A percentile compares a stretch with the other conserved stretches of the same genome.
phyloP scores from a whole-genome alignment of 148 eudicot species.

The Fallopia convolvulus region DNA sequence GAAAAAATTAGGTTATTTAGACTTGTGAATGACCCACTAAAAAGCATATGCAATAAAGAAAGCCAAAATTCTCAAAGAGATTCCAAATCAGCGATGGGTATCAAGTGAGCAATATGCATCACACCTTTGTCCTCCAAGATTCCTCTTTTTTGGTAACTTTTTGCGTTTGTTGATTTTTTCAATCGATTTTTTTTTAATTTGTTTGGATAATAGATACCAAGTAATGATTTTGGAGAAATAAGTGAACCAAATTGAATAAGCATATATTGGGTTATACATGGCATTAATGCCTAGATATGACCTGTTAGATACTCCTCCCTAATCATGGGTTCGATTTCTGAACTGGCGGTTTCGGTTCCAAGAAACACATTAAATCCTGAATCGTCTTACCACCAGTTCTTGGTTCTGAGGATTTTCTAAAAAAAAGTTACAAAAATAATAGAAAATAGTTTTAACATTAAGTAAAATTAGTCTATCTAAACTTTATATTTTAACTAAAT shows the following conservation, averaged over 20 bases:
- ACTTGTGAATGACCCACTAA: neutral
- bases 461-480: no score
- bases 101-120: neutral
- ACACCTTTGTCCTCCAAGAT: neutral
- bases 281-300: neutral
- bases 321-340: no score
- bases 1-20: no score
- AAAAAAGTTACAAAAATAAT: no score
- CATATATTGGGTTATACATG: neutral
- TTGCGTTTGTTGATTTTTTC: neutral
- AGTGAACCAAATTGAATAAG: neutral
- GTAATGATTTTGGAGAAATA: neutral
- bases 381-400: no score
- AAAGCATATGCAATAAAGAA: neutral
- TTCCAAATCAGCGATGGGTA: constrained; percentile 1
- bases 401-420: no score
- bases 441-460: no score
- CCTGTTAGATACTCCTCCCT: neutral
- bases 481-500: no score
- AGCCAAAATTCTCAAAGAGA: neutral
- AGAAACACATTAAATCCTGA: no score
- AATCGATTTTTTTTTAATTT: neutral
- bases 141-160: neutral
- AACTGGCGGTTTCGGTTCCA: no score
- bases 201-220: neutral